These are phyloP conservation scores for Phaffomyces opuntiae DNA, from an alignment of 805 yeast genomes.

Conservation along the genomic window DNA sequence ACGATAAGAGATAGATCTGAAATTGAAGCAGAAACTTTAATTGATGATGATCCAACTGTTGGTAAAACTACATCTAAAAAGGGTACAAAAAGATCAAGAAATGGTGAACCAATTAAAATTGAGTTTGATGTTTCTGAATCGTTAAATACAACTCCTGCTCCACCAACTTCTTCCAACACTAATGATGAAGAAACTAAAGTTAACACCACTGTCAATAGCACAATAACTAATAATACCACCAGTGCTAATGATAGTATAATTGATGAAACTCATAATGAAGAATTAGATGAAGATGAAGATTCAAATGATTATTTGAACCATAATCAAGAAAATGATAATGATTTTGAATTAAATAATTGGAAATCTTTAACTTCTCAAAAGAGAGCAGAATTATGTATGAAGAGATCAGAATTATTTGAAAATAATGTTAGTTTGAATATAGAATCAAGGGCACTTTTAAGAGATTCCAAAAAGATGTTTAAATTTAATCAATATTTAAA, in stretches of 20 bases:
- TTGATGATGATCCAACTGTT: slow-evolving; percentile 20
- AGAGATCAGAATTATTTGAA: slow-evolving; percentile 61
- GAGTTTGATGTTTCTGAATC: not conserved
- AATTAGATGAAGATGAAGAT: slow-evolving; percentile 31
- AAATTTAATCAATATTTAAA: slow-evolving; percentile 33
- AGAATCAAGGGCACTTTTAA: slow-evolving; percentile 61
- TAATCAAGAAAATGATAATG: slow-evolving; percentile 36
- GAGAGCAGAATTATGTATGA: slow-evolving; percentile 66
- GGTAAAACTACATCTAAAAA: slow-evolving; percentile 31
- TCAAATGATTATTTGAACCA: slow-evolving; percentile 30
- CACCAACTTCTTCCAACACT: not conserved
- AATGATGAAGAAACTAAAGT: too few relatives aligned
- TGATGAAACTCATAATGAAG: slow-evolving; percentile 18
- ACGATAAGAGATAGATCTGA: slow-evolving; percentile 66
- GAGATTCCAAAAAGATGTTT: slow-evolving; percentile 64
- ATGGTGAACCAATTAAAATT: slow-evolving; percentile 25
- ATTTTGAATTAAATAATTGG: slow-evolving; percentile 79
- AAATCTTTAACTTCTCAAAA: slow-evolving; percentile 72
- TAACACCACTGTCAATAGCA: not conserved
- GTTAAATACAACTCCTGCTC: not conserved
- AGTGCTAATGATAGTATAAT: not conserved
- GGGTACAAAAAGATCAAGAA: slow-evolving; percentile 32
- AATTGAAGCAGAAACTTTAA: slow-evolving; percentile 41
- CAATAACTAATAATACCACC: not conserved
- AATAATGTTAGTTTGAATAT: slow-evolving; percentile 45